Evolutionary conservation across 2,329 filamentous ascomycete species (phyloP).

Genomic region (Blumeria graminis): DNA sequence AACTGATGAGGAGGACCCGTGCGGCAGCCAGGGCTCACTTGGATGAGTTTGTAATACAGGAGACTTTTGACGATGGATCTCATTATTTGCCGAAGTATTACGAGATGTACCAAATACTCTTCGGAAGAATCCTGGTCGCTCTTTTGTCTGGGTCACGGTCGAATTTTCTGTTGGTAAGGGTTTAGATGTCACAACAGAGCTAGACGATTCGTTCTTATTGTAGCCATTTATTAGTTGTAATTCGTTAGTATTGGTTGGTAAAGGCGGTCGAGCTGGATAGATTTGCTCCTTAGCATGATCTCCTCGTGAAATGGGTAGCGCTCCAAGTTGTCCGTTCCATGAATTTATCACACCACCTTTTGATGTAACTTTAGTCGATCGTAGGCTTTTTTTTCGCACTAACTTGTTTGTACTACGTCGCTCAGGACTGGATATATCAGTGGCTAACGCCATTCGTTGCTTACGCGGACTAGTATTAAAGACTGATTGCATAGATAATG

Average conservation of each 20-base stretch:
- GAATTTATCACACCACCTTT: no score
- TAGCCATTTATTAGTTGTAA: slow-evolving; percentile 20
- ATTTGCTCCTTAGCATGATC: no score
- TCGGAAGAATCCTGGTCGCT: slow-evolving; percentile 73
- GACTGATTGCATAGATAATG: no score
- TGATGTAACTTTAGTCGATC: slow-evolving; percentile 21
- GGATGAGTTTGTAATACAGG: neutral
- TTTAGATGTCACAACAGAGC: slow-evolving; percentile 17
- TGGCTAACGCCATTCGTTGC: no score
- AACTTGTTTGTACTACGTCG: slow-evolving; percentile 13
- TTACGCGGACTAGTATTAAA: no score
- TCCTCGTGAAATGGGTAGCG: no score
- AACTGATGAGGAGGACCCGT: slow-evolving; percentile 16
- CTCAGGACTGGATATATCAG: no score
- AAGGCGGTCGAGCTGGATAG: no score
- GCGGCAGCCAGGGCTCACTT: slow-evolving; percentile 3
- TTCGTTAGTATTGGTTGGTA: neutral
- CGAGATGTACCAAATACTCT: slow-evolving; percentile 60
- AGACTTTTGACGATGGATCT: slow-evolving; percentile 12
- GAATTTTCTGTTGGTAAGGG: slow-evolving; percentile 11
- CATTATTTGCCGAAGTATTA: slow-evolving; percentile 17
- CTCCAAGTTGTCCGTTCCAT: no score
- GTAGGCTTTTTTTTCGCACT: slow-evolving; percentile 32
- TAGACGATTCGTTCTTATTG: slow-evolving; percentile 16
- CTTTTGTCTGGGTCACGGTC: slow-evolving; percentile 21